Base-by-base conservation (phyloP, 2,329 filamentous ascomycete genomes). In the Beauveria scarabaeidicola region DNA sequence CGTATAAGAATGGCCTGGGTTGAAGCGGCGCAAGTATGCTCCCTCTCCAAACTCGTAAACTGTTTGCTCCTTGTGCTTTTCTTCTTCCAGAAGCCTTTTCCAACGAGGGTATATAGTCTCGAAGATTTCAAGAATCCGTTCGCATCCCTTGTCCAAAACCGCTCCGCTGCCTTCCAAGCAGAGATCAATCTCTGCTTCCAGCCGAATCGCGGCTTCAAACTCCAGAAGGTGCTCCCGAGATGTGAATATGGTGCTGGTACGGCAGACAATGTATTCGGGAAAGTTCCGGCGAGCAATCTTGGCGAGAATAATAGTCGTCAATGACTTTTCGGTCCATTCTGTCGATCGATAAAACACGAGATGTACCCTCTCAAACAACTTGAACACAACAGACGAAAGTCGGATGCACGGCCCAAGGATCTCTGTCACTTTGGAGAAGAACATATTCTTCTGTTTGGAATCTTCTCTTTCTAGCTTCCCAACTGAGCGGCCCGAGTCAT, bases 311-410 rank as follows among this genome's bases (percentile, higher is more conserved):
- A 97, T 93, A 0, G 92, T 93, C 1, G 91, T 97, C 15, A 99
- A 77, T 1, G 93, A 97, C 71, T 96, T 97, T 67, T 97, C 93
- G 0, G 92, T 96, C 94, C 94, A 99, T 70, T 96, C 90, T 0
- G 91, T 95, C 10, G 92, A 97, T 61, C 93, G 83, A 72, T 97
- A 97, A 71, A 97, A 99, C 29, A 99, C 91, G 2, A 99, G 77
- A 74, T 97, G 94, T 0, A 97, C 91, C 27, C 94, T 84, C 71
- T 97, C 91, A 67, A 99, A 99, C 0, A 99, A 81, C 67, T 86
- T 90, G 63, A 91, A 82, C 0, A 87, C 81, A 0, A 82, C 74
- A 0, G 87, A 74, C 0, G 90, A 90, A 13, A 99, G 81, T 41
- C 93, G 82, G 62, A 97, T 87, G 64, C 92, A 96, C 15, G 91